Conservation (phyloP, 495 filamentous ascomycete species). For the Talaromyces adpressus region DNA sequence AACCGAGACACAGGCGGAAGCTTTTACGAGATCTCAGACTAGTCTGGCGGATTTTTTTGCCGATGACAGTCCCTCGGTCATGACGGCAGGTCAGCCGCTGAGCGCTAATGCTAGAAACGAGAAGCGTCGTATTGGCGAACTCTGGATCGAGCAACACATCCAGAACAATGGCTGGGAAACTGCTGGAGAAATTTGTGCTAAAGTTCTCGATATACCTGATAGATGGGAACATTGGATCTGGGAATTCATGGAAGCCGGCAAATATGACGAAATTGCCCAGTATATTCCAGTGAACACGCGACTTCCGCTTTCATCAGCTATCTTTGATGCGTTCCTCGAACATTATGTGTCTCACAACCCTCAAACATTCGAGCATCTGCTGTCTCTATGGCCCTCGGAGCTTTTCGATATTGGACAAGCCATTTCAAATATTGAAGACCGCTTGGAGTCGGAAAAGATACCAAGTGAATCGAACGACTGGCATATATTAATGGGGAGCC, state of each 20-base stretch:
- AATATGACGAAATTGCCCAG: conserved; percentile 80
- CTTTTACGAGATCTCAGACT: conserved; percentile 43
- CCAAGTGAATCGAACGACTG: conserved; percentile 72
- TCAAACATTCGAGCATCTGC: conserved; percentile 62
- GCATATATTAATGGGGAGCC: conserved; percentile 71
- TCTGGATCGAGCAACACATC: conserved; percentile 84
- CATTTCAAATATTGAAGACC: conserved; percentile 62
- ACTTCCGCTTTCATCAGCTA: conserved; percentile 71
- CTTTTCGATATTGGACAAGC: conserved; percentile 71
- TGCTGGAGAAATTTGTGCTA: conserved; percentile 71
- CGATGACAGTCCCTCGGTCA: conserved; percentile 64
- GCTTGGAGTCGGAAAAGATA: conserved; percentile 61
- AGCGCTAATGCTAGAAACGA: conserved; percentile 73
- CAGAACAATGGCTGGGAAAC: conserved; percentile 62
- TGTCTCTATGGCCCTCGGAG: conserved; percentile 78
- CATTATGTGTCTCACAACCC: conserved; percentile 76
- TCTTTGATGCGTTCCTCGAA: conserved; percentile 79
- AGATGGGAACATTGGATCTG: conserved; percentile 95
- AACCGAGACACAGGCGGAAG: conserved; percentile 50
- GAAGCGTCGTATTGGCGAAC: conserved; percentile 84
- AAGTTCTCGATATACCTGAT: conserved; percentile 68
- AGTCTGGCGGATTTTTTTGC: conserved; percentile 70
- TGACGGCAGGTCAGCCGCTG: conserved; percentile 26
- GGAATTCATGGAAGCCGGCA: conserved; percentile 76
- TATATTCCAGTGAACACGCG: conserved; percentile 70